Percentiles rank a stretch among this genome's conserved stretches.
phyloP scores from a whole-genome alignment of 2,329 filamentous ascomycete species.

The Claviceps pazoutovae region DNA sequence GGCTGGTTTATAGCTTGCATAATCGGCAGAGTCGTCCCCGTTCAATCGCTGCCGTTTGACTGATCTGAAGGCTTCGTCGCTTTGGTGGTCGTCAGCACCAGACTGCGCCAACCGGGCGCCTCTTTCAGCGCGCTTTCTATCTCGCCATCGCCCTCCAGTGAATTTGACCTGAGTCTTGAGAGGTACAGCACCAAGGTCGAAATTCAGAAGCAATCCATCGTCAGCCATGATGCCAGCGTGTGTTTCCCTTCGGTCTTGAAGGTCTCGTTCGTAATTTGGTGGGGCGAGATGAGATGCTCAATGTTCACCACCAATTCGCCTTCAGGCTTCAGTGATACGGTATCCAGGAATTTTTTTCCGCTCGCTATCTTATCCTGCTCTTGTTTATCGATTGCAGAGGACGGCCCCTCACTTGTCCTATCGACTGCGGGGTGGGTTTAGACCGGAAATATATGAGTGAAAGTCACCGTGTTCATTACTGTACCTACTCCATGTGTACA shows the following conservation, averaged over 20 bases:
- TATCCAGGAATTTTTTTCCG: background rate
- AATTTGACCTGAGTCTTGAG: conserved; percentile 51
- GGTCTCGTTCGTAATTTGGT: background rate
- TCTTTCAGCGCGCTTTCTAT: conserved; percentile 56
- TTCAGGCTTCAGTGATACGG: background rate
- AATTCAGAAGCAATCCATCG: conserved; percentile 90
- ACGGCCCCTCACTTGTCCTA: too few relatives aligned
- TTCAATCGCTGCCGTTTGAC: conserved; percentile 33
- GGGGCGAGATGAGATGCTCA: conserved; percentile 4
- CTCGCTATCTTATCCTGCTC: background rate
- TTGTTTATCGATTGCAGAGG: background rate
- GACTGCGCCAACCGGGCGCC: conserved; percentile 17
- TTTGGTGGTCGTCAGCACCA: conserved; percentile 11
- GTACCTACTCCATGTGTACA: too few relatives aligned
- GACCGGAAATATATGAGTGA: too few relatives aligned
- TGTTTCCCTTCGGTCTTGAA: background rate
- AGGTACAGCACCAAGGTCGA: conserved; percentile 58
- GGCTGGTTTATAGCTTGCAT: background rate
- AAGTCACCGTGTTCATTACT: too few relatives aligned
- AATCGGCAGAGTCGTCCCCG: conserved; percentile 9
- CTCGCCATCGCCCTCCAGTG: conserved; percentile 88
- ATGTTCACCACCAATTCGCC: background rate
- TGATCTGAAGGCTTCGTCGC: conserved; percentile 19
- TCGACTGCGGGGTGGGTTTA: too few relatives aligned
- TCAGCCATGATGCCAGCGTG: conserved; percentile 54